Percentiles rank a stretch among this genome's conserved stretches.
Conservation (phyloP, 176 grass and related monocot genomes). For the Dendrocalamus sinicus region DNA sequence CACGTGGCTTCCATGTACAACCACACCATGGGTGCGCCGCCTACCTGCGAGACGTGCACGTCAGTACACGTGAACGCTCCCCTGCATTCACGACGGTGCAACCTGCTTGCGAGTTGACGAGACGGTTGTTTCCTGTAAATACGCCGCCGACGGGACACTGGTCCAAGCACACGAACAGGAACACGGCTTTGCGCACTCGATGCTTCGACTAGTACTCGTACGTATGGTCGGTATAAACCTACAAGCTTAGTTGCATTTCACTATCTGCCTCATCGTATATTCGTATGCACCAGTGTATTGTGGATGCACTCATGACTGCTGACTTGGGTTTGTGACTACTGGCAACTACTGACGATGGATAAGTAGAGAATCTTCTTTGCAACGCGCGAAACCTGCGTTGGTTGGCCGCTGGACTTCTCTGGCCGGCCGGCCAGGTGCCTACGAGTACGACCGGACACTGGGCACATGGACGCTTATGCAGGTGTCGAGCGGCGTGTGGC, state of each 20-base stretch:
- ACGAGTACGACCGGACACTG: not conserved
- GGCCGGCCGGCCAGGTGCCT: not conserved
- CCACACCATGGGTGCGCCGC: not conserved
- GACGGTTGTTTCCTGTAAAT: not conserved
- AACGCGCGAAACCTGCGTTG: not conserved
- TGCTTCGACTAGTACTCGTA: not conserved
- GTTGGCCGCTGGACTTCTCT: conserved; percentile 9
- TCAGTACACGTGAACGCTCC: not conserved
- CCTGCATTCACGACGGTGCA: not conserved
- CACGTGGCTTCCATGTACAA: not conserved
- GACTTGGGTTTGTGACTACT: not conserved
- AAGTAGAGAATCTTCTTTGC: not conserved
- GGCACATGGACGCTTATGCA: not conserved
- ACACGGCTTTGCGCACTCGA: not conserved
- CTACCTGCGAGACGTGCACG: not conserved
- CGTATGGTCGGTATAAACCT: not conserved
- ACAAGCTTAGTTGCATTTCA: not conserved
- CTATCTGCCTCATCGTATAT: not conserved
- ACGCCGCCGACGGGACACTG: not conserved
- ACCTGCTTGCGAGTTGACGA: not conserved
- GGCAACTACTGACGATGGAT: not conserved
- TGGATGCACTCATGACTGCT: not conserved
- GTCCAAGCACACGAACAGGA: not conserved
- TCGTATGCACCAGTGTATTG: not conserved
- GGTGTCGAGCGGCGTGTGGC: conserved; percentile 38